Evolutionary conservation across 345 rosid genomes (phyloP).

Genomic region (Kernera saxatilis): DNA sequence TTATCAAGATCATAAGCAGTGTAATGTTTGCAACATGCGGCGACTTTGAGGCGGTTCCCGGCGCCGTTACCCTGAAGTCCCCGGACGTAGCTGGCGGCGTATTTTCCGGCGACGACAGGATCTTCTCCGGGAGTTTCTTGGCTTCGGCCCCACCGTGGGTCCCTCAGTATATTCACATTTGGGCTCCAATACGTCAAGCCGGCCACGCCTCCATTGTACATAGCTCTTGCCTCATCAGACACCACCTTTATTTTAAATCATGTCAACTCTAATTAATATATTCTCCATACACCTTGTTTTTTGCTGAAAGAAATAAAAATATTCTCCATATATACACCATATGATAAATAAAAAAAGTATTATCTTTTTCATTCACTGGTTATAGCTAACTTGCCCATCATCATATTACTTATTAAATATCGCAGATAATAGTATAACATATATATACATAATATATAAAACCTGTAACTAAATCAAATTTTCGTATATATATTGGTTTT

Average conservation of each 20-base stretch:
- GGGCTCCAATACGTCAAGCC: conserved; percentile 85
- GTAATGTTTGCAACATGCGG: conserved; percentile 96
- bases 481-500: not conserved
- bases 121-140: conserved; percentile 98
- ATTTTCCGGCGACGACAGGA: conserved; percentile 64
- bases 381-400: conserved; percentile 24
- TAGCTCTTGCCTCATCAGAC: conserved; percentile 77
- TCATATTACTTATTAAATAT: not conserved
- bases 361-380: not conserved
- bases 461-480: not conserved
- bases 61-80: conserved; percentile 62
- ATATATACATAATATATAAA: not conserved
- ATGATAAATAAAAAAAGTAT: not conserved
- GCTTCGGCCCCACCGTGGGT: conserved; percentile 89
- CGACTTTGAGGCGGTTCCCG: conserved; percentile 71
- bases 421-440: not conserved
- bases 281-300: not conserved
- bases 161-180: conserved; percentile 70
- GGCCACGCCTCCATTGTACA: conserved; percentile 68
- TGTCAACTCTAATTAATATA: not conserved
- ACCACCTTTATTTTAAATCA: conserved; percentile 41
- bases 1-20: conserved; percentile 96
- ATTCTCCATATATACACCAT: not conserved
- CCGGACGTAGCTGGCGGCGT: conserved; percentile 67
- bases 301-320: not conserved